Conservation (phyloP, 2,329 filamentous ascomycete species). For the Botryotinia globosa region DNA sequence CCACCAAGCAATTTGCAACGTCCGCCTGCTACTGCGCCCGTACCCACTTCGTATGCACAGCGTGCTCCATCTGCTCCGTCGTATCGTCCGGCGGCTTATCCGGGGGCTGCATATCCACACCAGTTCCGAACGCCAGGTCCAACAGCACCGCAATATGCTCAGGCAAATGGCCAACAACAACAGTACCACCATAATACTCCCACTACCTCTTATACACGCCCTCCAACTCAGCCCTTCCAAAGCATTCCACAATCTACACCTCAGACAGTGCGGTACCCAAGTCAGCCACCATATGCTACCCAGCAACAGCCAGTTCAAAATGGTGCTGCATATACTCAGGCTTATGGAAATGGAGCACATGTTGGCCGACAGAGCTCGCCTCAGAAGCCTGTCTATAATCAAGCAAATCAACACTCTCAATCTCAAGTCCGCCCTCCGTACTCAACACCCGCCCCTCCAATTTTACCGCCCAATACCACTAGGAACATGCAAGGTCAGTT, state of each 20-base stretch:
- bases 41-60: conserved; percentile 30
- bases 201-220: conserved; percentile 30
- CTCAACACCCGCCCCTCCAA: conserved; percentile 31
- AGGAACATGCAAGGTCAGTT: conserved; percentile 29
- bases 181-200: conserved; percentile 32
- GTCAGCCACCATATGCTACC: conserved; percentile 31
- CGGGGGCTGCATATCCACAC: conserved; percentile 35
- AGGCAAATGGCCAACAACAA: conserved; percentile 25
- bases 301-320: conserved; percentile 33
- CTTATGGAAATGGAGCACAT: conserved; percentile 30
- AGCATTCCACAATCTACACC: conserved; percentile 30
- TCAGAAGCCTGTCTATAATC: conserved; percentile 35
- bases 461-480: conserved; percentile 27
- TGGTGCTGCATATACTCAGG: conserved; percentile 30
- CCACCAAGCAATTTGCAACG: conserved; percentile 32
- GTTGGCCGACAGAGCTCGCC: conserved; percentile 35
- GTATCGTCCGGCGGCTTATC: conserved; percentile 34
- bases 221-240: conserved; percentile 31
- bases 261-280: conserved; percentile 31
- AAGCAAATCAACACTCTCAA: conserved; percentile 29
- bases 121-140: conserved; percentile 34
- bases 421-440: conserved; percentile 29
- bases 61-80: conserved; percentile 31
- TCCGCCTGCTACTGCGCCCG: conserved; percentile 32
- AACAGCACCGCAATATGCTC: conserved; percentile 30